Evolutionary conservation across 2,329 filamentous ascomycete genomes (phyloP).

Genomic region (Ophiostoma sp.): DNA sequence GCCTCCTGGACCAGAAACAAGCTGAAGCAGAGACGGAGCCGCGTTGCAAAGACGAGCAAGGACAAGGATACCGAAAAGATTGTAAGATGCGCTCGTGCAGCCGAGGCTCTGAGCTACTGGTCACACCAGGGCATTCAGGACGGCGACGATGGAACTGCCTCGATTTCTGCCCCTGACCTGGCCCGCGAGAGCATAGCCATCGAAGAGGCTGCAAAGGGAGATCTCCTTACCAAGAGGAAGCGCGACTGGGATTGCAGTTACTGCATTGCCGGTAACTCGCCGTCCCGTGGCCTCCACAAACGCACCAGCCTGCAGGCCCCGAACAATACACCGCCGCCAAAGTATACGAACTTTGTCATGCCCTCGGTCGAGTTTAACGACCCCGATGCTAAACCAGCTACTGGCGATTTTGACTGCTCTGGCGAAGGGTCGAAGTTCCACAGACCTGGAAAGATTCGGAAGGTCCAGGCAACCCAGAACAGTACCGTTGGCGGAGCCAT

Average conservation of each 20-base stretch:
- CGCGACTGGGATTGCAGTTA: neutral
- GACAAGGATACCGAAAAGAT: neutral
- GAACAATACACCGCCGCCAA: neutral
- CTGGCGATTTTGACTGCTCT: neutral
- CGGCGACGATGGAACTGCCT: neutral
- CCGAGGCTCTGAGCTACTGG: neutral
- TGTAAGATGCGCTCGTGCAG: neutral
- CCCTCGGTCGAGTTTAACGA: neutral
- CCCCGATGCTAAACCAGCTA: neutral
- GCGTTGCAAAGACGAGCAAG: neutral
- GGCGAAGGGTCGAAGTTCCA: neutral
- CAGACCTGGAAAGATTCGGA: neutral
- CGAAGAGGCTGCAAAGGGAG: neutral
- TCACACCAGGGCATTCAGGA: neutral
- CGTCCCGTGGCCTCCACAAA: neutral
- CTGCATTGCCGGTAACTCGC: neutral
- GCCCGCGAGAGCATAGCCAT: neutral
- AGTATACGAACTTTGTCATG: neutral
- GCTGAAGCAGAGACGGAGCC: neutral
- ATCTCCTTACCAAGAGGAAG: neutral
- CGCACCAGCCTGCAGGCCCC: neutral
- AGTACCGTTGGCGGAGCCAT: no score
- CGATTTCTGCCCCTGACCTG: neutral
- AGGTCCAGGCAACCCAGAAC: neutral
- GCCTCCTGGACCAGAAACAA: neutral